phyloP scores from a whole-genome alignment of 768 basidiomycete genomes.

The Paxillus rubicundulus region DNA sequence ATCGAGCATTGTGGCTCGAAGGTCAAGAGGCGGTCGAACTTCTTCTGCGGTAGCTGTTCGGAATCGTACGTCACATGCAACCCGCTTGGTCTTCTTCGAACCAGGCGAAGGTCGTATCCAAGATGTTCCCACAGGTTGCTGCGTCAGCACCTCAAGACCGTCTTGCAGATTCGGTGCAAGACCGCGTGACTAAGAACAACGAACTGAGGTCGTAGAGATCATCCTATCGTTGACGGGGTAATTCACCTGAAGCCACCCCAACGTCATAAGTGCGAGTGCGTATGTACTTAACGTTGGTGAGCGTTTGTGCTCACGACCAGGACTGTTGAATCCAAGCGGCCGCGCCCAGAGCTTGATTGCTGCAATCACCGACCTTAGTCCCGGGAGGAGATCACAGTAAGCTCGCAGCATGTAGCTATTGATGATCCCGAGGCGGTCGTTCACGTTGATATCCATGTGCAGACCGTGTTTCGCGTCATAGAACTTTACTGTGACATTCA shows the following conservation, averaged over 20 bases:
- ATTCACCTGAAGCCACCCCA: conserved; percentile 56
- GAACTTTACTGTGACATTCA: conserved; percentile 46
- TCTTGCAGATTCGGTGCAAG: conserved; percentile 54
- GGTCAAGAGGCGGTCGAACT: conserved; percentile 8
- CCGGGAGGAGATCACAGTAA: conserved; percentile 48
- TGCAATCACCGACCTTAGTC: conserved; percentile 43
- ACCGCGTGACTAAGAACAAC: conserved; percentile 35
- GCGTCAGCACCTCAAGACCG: conserved; percentile 16
- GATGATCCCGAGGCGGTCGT: conserved; percentile 53
- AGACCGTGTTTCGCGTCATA: conserved; percentile 41
- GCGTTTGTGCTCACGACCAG: conserved; percentile 23
- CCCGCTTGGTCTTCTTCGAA: conserved; percentile 1
- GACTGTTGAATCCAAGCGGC: conserved; percentile 48
- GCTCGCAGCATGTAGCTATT: conserved; percentile 50
- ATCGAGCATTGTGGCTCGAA: conserved; percentile 27
- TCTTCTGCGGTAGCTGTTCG: conserved; percentile 10
- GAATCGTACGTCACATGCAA: conserved; percentile 34
- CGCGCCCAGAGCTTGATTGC: conserved; percentile 62
- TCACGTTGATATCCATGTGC: conserved; percentile 58
- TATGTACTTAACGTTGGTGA: conserved; percentile 58
- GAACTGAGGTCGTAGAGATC: neutral
- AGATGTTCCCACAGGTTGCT: conserved; percentile 19
- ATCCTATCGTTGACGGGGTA: neutral
- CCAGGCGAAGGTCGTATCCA: conserved; percentile 30
- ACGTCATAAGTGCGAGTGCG: conserved; percentile 57